Percentiles rank a stretch among this genome's conserved stretches.
These are phyloP conservation scores for Eutrema heterophyllum DNA, from an alignment of 345 rosid species.

Conservation along the genomic window DNA sequence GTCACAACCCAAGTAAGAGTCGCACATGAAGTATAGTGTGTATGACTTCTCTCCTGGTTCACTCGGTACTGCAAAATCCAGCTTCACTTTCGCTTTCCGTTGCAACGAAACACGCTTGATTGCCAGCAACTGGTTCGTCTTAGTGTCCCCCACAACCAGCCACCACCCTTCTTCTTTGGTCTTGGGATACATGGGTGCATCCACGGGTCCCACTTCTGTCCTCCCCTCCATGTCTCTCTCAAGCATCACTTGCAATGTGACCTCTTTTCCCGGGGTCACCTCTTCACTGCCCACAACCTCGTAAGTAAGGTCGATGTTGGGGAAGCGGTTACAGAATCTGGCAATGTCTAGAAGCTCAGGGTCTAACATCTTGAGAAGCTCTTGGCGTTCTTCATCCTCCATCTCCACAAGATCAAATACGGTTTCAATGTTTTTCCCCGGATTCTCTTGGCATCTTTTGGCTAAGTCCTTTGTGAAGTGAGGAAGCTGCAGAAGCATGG, in stretches of 20 bases:
- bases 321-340: conserved; percentile 80
- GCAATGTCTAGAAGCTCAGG: conserved; percentile 69
- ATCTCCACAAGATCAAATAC: conserved; percentile 87
- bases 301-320: conserved; percentile 68
- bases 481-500: conserved; percentile 92
- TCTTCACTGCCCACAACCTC: conserved; percentile 56
- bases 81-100: conserved; percentile 70
- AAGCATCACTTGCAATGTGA: conserved; percentile 59
- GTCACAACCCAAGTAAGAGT: conserved; percentile 86
- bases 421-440: conserved; percentile 67
- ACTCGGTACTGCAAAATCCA: conserved; percentile 65
- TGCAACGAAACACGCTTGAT: conserved; percentile 82
- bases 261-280: conserved; percentile 52
- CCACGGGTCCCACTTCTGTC: conserved; percentile 75
- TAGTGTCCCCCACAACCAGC: conserved; percentile 85
- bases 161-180: conserved; percentile 98
- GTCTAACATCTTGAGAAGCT: conserved; percentile 71
- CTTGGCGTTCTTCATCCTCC: conserved; percentile 80
- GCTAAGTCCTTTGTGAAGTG: conserved; percentile 82
- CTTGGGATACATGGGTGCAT: conserved; percentile 67
- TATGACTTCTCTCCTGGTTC: conserved; percentile 62
- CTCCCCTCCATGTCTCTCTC: conserved; percentile 82
- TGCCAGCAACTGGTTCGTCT: conserved; percentile 77
- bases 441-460: conserved; percentile 76
- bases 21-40: conserved; percentile 78